Conservation (phyloP, 306 rosid species). For the Trifolium pratense region DNA sequence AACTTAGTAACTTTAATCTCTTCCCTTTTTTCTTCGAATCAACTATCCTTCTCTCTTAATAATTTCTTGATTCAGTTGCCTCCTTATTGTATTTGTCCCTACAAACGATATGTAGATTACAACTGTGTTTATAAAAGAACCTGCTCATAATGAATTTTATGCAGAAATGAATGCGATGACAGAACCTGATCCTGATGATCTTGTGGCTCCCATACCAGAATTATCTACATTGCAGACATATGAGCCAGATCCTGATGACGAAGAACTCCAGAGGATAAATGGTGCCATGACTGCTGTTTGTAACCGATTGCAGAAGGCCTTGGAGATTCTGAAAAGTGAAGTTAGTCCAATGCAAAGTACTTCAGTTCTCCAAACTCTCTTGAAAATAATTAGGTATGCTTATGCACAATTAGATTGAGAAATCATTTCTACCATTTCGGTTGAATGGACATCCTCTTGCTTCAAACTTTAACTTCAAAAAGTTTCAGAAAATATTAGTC, state of each 20-base stretch:
- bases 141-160: conserved; percentile 47
- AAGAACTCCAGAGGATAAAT: conserved; percentile 77
- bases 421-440: conserved; percentile 4
- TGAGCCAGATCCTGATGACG: conserved; percentile 90
- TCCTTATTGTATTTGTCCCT: conserved; percentile 28
- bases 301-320: conserved; percentile 64
- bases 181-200: conserved; percentile 65
- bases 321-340: conserved; percentile 66
- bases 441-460: conserved; percentile 24
- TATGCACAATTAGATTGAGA: conserved; percentile 8
- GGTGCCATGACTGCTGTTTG: conserved; percentile 66
- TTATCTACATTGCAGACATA: conserved; percentile 54
- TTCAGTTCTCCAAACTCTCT: conserved; percentile 67
- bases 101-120: conserved; percentile 34
- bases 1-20: conserved; percentile 23
- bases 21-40: not conserved
- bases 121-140: conserved; percentile 34
- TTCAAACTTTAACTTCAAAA: conserved; percentile 21
- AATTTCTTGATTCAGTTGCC: conserved; percentile 29
- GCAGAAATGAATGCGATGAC: conserved; percentile 42
- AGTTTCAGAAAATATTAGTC: conserved; percentile 10
- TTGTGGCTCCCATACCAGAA: conserved; percentile 44
- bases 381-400: conserved; percentile 76
- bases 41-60: conserved; percentile 14
- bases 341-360: conserved; percentile 59